phyloP scores from a whole-genome alignment of 1,139 yeast species.

The Kodamaea ohmeri region DNA sequence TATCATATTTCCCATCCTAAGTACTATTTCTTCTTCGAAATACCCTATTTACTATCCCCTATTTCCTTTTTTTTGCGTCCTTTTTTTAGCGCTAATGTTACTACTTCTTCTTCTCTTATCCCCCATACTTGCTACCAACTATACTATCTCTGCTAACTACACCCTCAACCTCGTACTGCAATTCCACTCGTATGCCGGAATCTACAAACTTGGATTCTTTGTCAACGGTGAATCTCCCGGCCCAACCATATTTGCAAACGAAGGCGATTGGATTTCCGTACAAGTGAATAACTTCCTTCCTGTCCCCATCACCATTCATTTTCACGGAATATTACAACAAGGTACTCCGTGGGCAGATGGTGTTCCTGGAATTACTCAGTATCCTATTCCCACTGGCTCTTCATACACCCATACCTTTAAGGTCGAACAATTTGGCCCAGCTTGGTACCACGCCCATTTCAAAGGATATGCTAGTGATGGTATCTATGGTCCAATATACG shows the following conservation, averaged over 20 bases:
- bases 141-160: no score
- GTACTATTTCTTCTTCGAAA: no score
- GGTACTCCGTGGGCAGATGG: conserved; percentile 43
- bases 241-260: conserved; percentile 33
- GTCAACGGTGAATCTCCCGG: conserved; percentile 39
- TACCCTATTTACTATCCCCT: background rate
- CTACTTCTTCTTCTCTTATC: background rate
- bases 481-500: conserved; percentile 38
- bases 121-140: no score
- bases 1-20: no score
- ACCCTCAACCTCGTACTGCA: conserved; percentile 16
- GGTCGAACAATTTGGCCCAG: conserved; percentile 43
- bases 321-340: conserved; percentile 45
- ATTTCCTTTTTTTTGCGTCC: conserved; percentile 1
- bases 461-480: conserved; percentile 51
- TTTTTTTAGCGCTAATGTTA: background rate
- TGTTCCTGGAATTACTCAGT: conserved; percentile 42
- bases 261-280: conserved; percentile 34
- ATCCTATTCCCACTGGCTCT: conserved; percentile 36
- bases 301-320: conserved; percentile 41
- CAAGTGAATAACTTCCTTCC: conserved; percentile 27
- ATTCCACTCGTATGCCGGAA: conserved; percentile 20
- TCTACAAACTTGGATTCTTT: conserved; percentile 20
- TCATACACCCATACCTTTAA: conserved; percentile 38
- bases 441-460: conserved; percentile 53